Base-by-base conservation (phyloP, 2,329 filamentous ascomycete genomes). In the Endocalyx cinctus region DNA sequence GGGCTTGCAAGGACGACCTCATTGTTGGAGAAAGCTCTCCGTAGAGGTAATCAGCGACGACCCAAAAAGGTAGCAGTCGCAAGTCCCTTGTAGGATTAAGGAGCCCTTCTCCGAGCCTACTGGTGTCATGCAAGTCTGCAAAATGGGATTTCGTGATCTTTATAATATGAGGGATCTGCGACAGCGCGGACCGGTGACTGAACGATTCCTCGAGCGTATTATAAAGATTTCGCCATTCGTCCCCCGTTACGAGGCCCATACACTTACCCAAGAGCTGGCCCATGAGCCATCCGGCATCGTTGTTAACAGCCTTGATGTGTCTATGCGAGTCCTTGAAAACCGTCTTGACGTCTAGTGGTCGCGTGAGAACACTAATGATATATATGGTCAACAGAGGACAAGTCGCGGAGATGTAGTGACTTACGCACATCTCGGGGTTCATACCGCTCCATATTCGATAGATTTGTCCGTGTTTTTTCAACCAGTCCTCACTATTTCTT, bases 301-400 rank as follows among this genome's bases (percentile, higher is more conserved):
- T 66, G 35, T 56, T 52, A 4, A 37, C 25, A 5, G 62, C 65
- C 41, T 70, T 68, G 14, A 37, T 23, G 41, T 70, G 66, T 22
- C 44, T 55, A 34, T 67, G 49, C 0, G 66, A 70, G 41, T 69
- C 66, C 17, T 48, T 52, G 39, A 66, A 68, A 6, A 67, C 51
- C 0, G 40, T 40, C 35, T 57, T 34, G 0, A 67, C 32, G 30
- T 66, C 45, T 4, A 55, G 43, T 4, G 62, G 52, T n/a, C n/a
- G n/a, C n/a, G n/a, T n/a, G n/a, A n/a, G n/a, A n/a, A n/a, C n/a
- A n/a, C n/a, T n/a, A n/a, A n/a, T n/a, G n/a, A n/a, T n/a, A n/a
- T n/a, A n/a, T n/a, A n/a, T n/a, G n/a, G n/a, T n/a, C n/a, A n/a
- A n/a, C n/a, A n/a, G n/a, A n/a, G n/a, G n/a, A n/a, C n/a, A n/a